Evolutionary conservation across 768 basidiomycete species (phyloP), one percentile per base, ranked within the genome.

Genomic region (Pulveroboletus sp.): DNA sequence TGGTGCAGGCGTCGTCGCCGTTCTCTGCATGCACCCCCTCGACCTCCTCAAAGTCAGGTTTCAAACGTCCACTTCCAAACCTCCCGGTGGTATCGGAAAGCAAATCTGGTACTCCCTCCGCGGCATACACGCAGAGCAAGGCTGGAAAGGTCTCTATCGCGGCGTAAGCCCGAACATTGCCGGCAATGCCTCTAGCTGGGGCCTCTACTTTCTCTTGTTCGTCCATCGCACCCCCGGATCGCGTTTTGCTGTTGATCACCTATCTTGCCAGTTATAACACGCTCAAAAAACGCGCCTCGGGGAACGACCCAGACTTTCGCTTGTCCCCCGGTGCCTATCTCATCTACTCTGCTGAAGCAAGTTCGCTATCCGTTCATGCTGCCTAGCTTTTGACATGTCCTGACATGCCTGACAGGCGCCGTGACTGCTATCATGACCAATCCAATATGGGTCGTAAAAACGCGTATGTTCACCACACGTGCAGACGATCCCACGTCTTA

Each of bases 381-480:
- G 47, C 36, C 36, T 39, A 44, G 39, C 37, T 49, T 49, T 43
- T 39, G 30, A 24, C 46, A 31, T 51, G 40, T 53, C 48, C 47
- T 67, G 46, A 56, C 49, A 35, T 37, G 46, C 33, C 28, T 48
- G 21, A 49, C 35, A 98, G 95, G 95, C 73, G 89, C 94, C 11
- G 83, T 83, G 15, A 96, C 94, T 4, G 93, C 96, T 1, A 73
- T 98, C 61, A 78, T 96, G 64, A 99, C 95, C 7, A 98, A 99
- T 68, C 96, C 95, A 0, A 82, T 97, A 58, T 98, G 95, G 95
- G 88, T 98, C 13, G 88, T 98, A 48, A 89, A 95, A 73, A 94
- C 96, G 8, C 83, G 96, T 52, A 93, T 97, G 84, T 99, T 96
- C 64, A 92, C 93, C 1, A 86, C 93, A 1, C 72, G 71, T 9